phyloP scores from a whole-genome alignment of 306 rosid species.

The Pachyrhizus erosus region DNA sequence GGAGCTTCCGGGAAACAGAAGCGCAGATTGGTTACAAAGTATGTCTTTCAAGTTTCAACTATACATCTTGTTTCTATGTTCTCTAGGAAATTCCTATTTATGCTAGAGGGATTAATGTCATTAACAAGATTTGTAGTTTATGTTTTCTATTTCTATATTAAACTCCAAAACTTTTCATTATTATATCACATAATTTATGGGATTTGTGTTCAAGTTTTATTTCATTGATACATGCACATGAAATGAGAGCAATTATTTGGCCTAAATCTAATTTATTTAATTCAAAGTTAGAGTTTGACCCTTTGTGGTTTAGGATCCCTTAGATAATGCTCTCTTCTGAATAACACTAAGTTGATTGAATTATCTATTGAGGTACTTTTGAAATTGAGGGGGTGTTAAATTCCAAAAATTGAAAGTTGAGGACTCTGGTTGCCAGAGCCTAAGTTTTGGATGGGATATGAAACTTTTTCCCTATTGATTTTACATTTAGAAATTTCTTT shows the following conservation, averaged over 20 bases:
- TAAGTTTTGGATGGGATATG: slow-evolving; percentile 17
- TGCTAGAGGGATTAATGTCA: slow-evolving; percentile 12
- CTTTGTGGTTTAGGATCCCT: slow-evolving; percentile 22
- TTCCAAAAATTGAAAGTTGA: slow-evolving; percentile 30
- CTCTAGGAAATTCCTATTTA: slow-evolving; percentile 20
- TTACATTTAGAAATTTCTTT: not conserved
- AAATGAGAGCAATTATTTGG: slow-evolving; percentile 10
- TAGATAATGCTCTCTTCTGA: slow-evolving; percentile 11
- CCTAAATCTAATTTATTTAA: not conserved
- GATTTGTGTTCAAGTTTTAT: slow-evolving; percentile 22
- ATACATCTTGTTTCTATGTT: slow-evolving; percentile 37
- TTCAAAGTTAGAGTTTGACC: slow-evolving; percentile 7
- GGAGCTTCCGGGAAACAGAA: slow-evolving; percentile 74
- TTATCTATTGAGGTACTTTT: slow-evolving; percentile 13
- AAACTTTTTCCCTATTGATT: not conserved
- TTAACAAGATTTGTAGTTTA: not conserved
- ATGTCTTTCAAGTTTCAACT: slow-evolving; percentile 43
- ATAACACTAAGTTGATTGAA: slow-evolving; percentile 3
- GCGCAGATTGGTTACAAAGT: slow-evolving; percentile 75
- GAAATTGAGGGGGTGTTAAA: slow-evolving; percentile 14
- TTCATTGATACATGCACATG: not conserved
- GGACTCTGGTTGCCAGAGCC: not conserved
- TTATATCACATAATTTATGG: not conserved
- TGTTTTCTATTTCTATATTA: slow-evolving; percentile 22
- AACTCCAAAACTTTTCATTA: not conserved